Conservation (phyloP, 2,329 filamentous ascomycete species). For the Sporothrix schenckii region DNA sequence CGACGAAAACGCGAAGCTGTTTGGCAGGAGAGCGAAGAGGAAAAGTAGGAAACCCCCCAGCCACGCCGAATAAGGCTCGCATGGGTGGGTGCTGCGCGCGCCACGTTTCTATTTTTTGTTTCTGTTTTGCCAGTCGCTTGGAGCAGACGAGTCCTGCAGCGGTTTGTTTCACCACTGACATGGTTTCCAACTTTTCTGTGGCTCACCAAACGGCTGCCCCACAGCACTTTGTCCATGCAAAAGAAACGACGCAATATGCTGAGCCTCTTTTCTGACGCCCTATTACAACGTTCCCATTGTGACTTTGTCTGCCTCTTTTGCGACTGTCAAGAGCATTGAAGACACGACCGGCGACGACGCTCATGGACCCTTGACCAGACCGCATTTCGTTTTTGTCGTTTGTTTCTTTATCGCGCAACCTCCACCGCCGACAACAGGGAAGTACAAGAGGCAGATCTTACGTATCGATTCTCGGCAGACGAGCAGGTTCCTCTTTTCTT, state of each 20-base stretch:
- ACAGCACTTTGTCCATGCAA: background rate
- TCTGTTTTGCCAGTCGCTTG: background rate
- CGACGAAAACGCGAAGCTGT: background rate
- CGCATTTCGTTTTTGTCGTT: background rate
- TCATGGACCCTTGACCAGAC: constrained; percentile 6
- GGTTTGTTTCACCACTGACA: constrained; percentile 25
- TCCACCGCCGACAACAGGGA: background rate
- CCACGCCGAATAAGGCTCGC: constrained; percentile 2
- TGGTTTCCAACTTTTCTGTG: constrained; percentile 18
- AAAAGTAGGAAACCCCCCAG: constrained; percentile 4
- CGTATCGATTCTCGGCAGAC: constrained; percentile 17
- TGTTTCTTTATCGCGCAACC: constrained; percentile 13
- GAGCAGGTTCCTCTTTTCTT: background rate
- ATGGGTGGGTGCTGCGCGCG: constrained; percentile 11
- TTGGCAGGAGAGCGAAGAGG: background rate
- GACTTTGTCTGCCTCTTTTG: background rate
- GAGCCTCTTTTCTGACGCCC: background rate
- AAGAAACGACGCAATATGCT: background rate
- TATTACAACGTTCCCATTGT: background rate
- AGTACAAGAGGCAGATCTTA: background rate
- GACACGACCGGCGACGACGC: background rate
- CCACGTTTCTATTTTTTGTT: constrained; percentile 15
- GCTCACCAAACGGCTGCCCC: background rate
- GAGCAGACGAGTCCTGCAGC: constrained; percentile 7
- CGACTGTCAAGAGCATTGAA: background rate